Evolutionary conservation across 768 basidiomycete species (phyloP).

Genomic region (Lyophyllum atratum): DNA sequence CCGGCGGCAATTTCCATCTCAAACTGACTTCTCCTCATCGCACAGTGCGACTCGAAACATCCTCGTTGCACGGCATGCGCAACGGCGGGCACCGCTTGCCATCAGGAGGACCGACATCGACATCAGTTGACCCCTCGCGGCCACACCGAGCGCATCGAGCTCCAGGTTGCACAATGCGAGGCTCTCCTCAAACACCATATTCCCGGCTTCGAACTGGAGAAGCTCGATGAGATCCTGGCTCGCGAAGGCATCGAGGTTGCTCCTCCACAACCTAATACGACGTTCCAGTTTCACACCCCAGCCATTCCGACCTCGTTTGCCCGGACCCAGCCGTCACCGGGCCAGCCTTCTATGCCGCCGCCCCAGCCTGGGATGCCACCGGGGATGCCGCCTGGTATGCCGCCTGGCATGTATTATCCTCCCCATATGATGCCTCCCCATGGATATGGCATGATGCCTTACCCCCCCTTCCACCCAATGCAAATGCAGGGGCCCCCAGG

Average conservation of each 20-base stretch:
- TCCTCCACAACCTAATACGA: constrained; percentile 24
- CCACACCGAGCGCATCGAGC: constrained; percentile 81
- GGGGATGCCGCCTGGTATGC: constrained; percentile 27
- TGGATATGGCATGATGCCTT: constrained; percentile 36
- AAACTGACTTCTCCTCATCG: constrained; percentile 25
- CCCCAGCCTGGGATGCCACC: constrained; percentile 25
- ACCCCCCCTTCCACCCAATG: constrained; percentile 38
- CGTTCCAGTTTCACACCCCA: constrained; percentile 34
- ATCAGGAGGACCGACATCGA: constrained; percentile 87
- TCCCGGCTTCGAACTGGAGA: constrained; percentile 65
- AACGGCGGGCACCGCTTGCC: constrained; percentile 75
- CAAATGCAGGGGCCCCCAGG: constrained; percentile 41
- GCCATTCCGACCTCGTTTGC: constrained; percentile 20
- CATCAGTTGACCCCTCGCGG: constrained; percentile 86
- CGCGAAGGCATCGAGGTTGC: constrained; percentile 66
- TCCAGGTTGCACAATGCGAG: constrained; percentile 76
- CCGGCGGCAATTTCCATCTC: constrained; percentile 84
- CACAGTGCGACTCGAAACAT: constrained; percentile 88
- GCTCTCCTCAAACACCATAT: constrained; percentile 76
- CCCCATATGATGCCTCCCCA: constrained; percentile 43
- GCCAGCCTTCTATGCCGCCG: constrained; percentile 38
- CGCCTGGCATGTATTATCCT: constrained; percentile 39
- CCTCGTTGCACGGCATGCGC: constrained; percentile 85
- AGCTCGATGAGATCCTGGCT: constrained; percentile 63
- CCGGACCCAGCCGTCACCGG: constrained; percentile 33